Base-by-base conservation (phyloP, 139 green algal genomes). In the Picochlorum costavermella region DNA sequence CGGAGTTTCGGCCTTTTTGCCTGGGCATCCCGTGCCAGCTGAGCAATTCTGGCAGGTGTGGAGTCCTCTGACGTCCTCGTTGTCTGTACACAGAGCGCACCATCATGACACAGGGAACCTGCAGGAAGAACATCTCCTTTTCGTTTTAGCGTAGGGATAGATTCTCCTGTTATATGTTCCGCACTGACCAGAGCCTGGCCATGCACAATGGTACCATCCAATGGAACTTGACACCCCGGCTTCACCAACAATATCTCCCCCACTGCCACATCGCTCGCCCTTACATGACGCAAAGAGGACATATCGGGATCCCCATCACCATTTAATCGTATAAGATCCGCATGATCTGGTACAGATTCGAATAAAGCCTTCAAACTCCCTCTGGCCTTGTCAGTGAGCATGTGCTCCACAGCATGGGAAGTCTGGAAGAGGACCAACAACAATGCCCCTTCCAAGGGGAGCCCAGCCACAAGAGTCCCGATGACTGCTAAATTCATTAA, bases 131-230 rank as follows among this genome's bases (percentile, higher is more conserved):
- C 60, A 25, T 73, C 67, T 5, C 75, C 72, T 17, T 43, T 5
- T 0, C 56, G 43, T 26, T 44, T 40, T 44, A 67, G 40, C 25
- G 50, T 30, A 3, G 73, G 68, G 29, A 74, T 20, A 1, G 71
- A 64, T 73, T 95, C 88, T 8, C 88, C 89, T 16, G 74, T 88
- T 66, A 96, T 90, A 77, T 93, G 86, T 57, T 86, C 75, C 13
- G 74, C 63, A 36, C 70, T 83, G 36, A 95, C 79, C 49, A 75
- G 69, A 26, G 84, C 82, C 2, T 71, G 63, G 23, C 89, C 89
- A 64, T 79, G 81, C 33, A 88, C 73, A 11, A 95, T 68, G 1
- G 51, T 28, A 5, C 88, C 89, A 68, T 96, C 89, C 48, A 96
- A 60, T 0, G 89, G 82, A 17, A 95, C 82, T 68, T 86, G 69